Conservation (phyloP, 1,284 basidiomycete genomes). For the Clitocybe nebularis region DNA sequence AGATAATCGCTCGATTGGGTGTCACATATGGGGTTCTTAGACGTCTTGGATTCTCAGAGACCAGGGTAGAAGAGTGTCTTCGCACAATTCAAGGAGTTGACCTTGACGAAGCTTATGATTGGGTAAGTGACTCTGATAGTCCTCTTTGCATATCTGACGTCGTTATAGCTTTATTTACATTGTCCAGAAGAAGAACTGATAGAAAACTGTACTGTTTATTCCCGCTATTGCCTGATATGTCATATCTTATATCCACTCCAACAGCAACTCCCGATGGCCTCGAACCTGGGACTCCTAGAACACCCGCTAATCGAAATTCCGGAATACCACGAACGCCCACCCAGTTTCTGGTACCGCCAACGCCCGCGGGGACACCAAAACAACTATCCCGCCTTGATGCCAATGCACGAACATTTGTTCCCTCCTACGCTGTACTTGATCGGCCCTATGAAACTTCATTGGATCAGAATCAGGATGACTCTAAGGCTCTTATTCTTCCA, state of each 20-base stretch:
- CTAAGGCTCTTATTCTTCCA: constrained; percentile 20
- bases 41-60: constrained; percentile 77
- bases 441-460: constrained; percentile 7
- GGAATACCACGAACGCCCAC: constrained; percentile 29
- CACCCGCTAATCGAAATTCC: constrained; percentile 14
- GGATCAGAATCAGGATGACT: constrained; percentile 15
- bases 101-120: constrained; percentile 89
- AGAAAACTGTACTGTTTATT: constrained; percentile 12
- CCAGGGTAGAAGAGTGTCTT: constrained; percentile 69
- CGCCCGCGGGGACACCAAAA: constrained; percentile 16
- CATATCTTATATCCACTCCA: not conserved
- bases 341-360: constrained; percentile 25
- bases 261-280: constrained; percentile 5
- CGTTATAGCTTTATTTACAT: constrained; percentile 61
- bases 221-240: not conserved
- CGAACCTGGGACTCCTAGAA: constrained; percentile 16
- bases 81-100: constrained; percentile 62
- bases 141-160: constrained; percentile 10
- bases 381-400: constrained; percentile 26
- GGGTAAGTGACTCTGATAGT: constrained; percentile 49
- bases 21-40: constrained; percentile 83
- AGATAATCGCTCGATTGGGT: constrained; percentile 67
- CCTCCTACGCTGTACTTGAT: constrained; percentile 17
- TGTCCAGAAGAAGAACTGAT: constrained; percentile 64
- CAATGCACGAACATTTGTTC: constrained; percentile 36